Conservation (phyloP, 129 eudicot genomes). For the Artemisia annua region DNA sequence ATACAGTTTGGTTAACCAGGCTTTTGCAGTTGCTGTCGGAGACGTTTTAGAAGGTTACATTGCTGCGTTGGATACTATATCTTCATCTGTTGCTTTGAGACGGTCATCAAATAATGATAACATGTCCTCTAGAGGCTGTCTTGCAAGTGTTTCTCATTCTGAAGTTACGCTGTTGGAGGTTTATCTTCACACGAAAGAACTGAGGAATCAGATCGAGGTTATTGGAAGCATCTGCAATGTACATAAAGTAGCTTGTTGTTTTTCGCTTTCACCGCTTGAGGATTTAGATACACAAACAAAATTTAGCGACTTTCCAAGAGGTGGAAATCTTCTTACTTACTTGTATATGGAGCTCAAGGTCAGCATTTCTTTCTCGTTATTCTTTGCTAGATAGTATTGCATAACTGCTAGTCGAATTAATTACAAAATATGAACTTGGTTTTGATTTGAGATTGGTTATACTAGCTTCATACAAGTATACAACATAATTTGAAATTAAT, state of each 20-base stretch:
- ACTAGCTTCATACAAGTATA: not conserved
- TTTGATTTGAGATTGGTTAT: not conserved
- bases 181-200: conserved; percentile 71
- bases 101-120: conserved; percentile 39
- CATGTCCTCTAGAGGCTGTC: conserved; percentile 44
- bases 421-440: not conserved
- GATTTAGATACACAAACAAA: conserved; percentile 46
- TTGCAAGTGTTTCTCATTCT: conserved; percentile 66
- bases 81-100: conserved; percentile 68
- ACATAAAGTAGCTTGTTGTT: conserved; percentile 41
- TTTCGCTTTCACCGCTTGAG: conserved; percentile 51
- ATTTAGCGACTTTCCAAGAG: conserved; percentile 67
- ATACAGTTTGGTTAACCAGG: conserved; percentile 77
- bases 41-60: conserved; percentile 78
- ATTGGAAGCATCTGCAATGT: conserved; percentile 80
- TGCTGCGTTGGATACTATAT: conserved; percentile 73
- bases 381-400: not conserved
- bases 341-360: conserved; percentile 84
- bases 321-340: conserved; percentile 85
- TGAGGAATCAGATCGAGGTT: conserved; percentile 79
- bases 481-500: not conserved
- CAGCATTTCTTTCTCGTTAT: conserved; percentile 19
- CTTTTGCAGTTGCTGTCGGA: conserved; percentile 82
- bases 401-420: not conserved
- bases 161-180: conserved; percentile 80